These are phyloP conservation scores for Gnomoniopsis smithogilvyi DNA, from an alignment of 2,329 filamentous ascomycete species.

Conservation along the genomic window DNA sequence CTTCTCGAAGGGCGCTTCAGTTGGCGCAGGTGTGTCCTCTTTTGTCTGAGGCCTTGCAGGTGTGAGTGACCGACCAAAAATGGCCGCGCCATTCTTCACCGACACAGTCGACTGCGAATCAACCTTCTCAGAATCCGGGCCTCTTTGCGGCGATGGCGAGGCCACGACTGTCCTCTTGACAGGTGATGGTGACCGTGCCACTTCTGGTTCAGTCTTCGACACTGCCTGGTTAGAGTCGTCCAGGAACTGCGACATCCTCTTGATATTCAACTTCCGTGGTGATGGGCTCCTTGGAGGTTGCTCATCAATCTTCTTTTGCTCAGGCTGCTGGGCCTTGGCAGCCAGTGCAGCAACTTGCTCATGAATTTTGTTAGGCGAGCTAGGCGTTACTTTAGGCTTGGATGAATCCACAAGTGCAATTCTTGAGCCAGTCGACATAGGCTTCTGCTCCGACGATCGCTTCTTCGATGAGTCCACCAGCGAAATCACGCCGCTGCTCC, in stretches of 20 bases:
- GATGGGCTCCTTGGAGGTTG: constrained; percentile 40
- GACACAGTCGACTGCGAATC: constrained; percentile 33
- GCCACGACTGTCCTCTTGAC: constrained; percentile 27
- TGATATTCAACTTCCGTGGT: constrained; percentile 56
- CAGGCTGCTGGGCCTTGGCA: constrained; percentile 22
- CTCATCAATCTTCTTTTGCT: constrained; percentile 29
- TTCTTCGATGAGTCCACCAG: constrained; percentile 20
- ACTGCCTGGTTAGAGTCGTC: constrained; percentile 37
- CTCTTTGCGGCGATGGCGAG: constrained; percentile 8
- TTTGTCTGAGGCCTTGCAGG: constrained; percentile 17
- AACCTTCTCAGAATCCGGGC: constrained; percentile 26
- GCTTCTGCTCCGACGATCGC: constrained; percentile 17
- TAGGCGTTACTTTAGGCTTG: constrained; percentile 19
- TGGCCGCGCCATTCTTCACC: constrained; percentile 31
- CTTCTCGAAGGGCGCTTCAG: constrained; percentile 21
- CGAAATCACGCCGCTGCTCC: constrained; percentile 12
- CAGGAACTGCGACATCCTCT: constrained; percentile 57
- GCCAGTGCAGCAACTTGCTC: constrained; percentile 30
- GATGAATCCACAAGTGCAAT: constrained; percentile 26
- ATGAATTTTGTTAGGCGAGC: constrained; percentile 29
- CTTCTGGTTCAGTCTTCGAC: constrained; percentile 27
- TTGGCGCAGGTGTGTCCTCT: not conserved
- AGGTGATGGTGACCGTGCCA: constrained; percentile 29
- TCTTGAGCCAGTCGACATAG: constrained; percentile 21
- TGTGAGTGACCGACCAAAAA: constrained; percentile 30